Evolutionary conservation across 306 rosid genomes (phyloP), one percentile per base, ranked within the genome.

Genomic region (Bauhinia variegata): DNA sequence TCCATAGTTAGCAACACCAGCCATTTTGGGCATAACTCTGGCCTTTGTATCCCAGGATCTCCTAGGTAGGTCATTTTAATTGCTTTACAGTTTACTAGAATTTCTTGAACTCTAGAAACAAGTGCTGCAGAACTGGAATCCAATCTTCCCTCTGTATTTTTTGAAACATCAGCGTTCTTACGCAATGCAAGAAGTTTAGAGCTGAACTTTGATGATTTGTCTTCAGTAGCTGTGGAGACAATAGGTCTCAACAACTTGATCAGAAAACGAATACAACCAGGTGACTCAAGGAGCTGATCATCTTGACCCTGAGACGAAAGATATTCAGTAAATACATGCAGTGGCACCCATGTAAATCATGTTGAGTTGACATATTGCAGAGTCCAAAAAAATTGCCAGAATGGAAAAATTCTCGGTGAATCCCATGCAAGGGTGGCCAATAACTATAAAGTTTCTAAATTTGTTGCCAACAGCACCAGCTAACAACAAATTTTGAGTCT

Each of bases 21-120:
- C 99, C 99, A 95, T 82, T 90, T 85, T 67, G 97, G 91, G 83
- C 96, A 82, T 69, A 95, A 74, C 72, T 95, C 96, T 7, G 96
- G 97, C 78, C 82, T 90, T 72, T 74, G 84, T 12, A 36, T 72
- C 74, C 67, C 75, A 76, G 19, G 47, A 51, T 49, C 85, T 76
- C 61, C 79, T 67, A 34, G 75, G 70, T 67, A 11, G 43, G 82
- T 67, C 10, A 82, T 32, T 79, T 85, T 88, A 23, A 95, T 75
- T 50, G 86, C 95, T 84, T 95, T 95, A 85, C 95, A 88, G 78
- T 86, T 83, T 54, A 95, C 79, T 78, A 95, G 89, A 80, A 90
- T 68, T 79, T 91, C 95, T 75, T 82, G 83, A 65, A 95, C 99
- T 73, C 81, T 88, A 53, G 97, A 95, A 73, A 83, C 73, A 63